Conservation (phyloP, 305 asterid genomes). For the Ajuga reptans region DNA sequence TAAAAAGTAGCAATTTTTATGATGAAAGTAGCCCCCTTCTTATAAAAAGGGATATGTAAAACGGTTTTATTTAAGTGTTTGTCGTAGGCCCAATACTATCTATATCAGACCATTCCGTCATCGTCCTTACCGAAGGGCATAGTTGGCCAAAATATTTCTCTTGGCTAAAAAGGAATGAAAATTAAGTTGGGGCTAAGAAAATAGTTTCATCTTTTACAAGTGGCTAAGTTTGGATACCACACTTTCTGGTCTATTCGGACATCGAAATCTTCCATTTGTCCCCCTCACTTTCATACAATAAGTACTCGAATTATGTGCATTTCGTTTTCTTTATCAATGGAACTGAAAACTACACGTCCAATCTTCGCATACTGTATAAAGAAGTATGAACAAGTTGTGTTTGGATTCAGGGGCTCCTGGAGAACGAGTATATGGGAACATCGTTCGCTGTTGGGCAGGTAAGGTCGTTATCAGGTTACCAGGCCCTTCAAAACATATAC, state of each 20-base stretch:
- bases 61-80: no score
- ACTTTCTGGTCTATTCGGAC: neutral
- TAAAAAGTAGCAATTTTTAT: no score
- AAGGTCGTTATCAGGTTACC: constrained; percentile 74
- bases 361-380: neutral
- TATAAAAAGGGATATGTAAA: no score
- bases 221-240: neutral
- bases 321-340: no score
- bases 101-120: no score
- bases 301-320: neutral
- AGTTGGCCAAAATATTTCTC: no score
- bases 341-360: neutral
- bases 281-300: neutral
- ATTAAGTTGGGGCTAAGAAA: no score
- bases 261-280: neutral
- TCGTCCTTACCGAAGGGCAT: no score
- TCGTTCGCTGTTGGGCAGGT: constrained; percentile 90
- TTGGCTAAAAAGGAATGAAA: no score
- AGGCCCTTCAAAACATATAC: constrained; percentile 59
- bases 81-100: no score
- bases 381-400: neutral
- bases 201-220: no score
- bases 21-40: no score
- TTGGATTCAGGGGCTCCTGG: constrained; percentile 76
- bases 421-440: constrained; percentile 72